Evolutionary conservation across 768 basidiomycete genomes (phyloP).

Genomic region (Boletus rex-veris): DNA sequence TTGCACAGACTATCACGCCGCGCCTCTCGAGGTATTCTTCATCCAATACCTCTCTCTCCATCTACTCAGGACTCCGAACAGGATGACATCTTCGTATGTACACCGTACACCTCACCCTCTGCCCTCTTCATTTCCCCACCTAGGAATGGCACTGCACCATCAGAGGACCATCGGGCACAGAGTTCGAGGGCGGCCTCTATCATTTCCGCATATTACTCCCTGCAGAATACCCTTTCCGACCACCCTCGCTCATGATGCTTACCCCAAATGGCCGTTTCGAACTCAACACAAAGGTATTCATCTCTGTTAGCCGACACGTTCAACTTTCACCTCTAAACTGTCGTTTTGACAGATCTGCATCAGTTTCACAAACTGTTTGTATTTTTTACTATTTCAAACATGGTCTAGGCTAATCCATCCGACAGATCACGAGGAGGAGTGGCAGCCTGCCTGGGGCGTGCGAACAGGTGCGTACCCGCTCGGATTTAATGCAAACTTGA

Average conservation of each 20-base stretch:
- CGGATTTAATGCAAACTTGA: constrained; percentile 8
- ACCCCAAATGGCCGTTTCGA: constrained; percentile 98
- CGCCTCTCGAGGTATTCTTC: constrained; percentile 63
- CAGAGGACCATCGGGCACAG: constrained; percentile 80
- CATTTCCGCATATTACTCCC: constrained; percentile 90
- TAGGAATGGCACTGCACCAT: constrained; percentile 98
- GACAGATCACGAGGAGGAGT: constrained; percentile 89
- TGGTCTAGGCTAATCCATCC: constrained; percentile 29
- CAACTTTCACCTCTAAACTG: constrained; percentile 4
- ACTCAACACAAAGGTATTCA: constrained; percentile 83
- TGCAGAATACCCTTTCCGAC: constrained; percentile 94
- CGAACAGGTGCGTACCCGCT: constrained; percentile 64
- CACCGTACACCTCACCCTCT: constrained; percentile 2
- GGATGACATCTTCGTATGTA: constrained; percentile 85
- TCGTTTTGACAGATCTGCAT: constrained; percentile 69
- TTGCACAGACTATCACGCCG: constrained; percentile 82
- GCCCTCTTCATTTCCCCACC: constrained; percentile 19
- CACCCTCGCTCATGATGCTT: constrained; percentile 92
- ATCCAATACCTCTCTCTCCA: neutral
- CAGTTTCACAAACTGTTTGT: constrained; percentile 85
- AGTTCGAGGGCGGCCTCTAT: constrained; percentile 94
- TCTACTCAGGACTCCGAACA: constrained; percentile 28
- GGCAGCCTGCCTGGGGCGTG: constrained; percentile 99
- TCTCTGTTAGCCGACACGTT: constrained; percentile 13
- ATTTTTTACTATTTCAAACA: constrained; percentile 13